These are phyloP conservation scores for Carpinus viminea DNA, from an alignment of 306 rosid genomes.

Conservation along the genomic window DNA sequence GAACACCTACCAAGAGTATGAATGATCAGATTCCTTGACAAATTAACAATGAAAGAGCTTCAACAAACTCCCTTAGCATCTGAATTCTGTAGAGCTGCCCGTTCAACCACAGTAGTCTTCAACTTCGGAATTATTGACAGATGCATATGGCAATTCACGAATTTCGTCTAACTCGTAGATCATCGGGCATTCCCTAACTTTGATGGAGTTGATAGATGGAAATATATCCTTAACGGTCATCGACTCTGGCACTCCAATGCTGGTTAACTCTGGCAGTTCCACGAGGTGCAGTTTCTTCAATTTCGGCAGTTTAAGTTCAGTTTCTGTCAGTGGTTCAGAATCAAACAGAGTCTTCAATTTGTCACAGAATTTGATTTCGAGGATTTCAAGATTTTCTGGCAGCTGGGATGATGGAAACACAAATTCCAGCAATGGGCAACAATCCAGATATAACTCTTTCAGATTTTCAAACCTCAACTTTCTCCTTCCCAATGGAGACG, in stretches of 20 bases:
- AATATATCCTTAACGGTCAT: background rate
- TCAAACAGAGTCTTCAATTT: constrained; percentile 18
- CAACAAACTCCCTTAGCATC: no score
- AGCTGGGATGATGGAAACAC: constrained; percentile 21
- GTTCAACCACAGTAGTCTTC: no score
- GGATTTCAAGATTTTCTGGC: constrained; percentile 24
- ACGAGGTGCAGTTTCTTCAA: constrained; percentile 23
- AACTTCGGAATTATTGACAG: background rate
- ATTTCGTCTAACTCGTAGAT: background rate
- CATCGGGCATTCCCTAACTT: constrained; percentile 29
- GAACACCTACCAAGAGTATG: no score
- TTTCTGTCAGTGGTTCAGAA: background rate
- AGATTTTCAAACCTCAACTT: constrained; percentile 23
- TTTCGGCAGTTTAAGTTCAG: constrained; percentile 4
- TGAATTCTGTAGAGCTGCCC: no score
- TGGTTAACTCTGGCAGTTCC: constrained; percentile 35
- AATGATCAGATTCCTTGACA: no score
- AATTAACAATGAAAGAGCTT: no score
- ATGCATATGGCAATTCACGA: no score
- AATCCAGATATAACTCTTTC: constrained; percentile 28
- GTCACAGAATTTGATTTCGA: constrained; percentile 40
- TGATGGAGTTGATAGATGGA: background rate
- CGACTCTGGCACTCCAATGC: constrained; percentile 13
- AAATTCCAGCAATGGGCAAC: constrained; percentile 30
- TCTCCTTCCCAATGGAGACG: background rate